Base-by-base conservation (phyloP, 768 basidiomycete species). In the Trametes maxima region DNA sequence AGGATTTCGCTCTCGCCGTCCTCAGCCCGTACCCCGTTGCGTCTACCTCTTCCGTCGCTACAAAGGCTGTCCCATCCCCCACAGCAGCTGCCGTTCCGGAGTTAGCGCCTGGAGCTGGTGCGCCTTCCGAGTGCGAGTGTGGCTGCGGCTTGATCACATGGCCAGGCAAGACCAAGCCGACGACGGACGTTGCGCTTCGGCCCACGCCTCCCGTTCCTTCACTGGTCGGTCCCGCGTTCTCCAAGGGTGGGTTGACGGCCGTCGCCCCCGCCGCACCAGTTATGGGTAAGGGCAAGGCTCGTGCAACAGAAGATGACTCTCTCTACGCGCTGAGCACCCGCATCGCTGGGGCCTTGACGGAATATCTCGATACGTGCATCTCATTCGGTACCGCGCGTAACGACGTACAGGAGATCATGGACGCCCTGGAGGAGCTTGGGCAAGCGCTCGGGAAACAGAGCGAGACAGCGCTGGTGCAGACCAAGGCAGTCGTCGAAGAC, bases 1-100 rank as follows among this genome's bases (percentile, higher is more conserved):
- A 72, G 61, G 69, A 70, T 35, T 70, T 76, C 6, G 76, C 72
- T 0, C 70, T 73, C 3, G 74, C 76, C 5, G 70, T 78, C 47
- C 74, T 77, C 55, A 77, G 66, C 33, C 76, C 77, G 5, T 48
- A 19, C 45, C 22, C 56, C 36, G 25, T 60, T 13, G 59, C 66
- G 13, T 64, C 66, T 11, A 66, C 68, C 2, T 63, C 68, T 1
- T 59, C 60, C 19, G 62, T 64, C 12, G 62, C 64, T 17, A 54
- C 46, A 53, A 46, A 63, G 60, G 22, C 59, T 11, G 19, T 53
- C 17, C 46, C 52, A 47, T 62, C 57, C 36, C 62, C 67, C 37
- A 62, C 70, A 33, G 42, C 65, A 13, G 37, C 65, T 6, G 52
- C 55, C 12, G 39, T 36, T 44, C 35, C 55, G 14, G 60, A 62